phyloP scores from a whole-genome alignment of 2,329 filamentous ascomycete species.

The Penicillium sclerotiorum region DNA sequence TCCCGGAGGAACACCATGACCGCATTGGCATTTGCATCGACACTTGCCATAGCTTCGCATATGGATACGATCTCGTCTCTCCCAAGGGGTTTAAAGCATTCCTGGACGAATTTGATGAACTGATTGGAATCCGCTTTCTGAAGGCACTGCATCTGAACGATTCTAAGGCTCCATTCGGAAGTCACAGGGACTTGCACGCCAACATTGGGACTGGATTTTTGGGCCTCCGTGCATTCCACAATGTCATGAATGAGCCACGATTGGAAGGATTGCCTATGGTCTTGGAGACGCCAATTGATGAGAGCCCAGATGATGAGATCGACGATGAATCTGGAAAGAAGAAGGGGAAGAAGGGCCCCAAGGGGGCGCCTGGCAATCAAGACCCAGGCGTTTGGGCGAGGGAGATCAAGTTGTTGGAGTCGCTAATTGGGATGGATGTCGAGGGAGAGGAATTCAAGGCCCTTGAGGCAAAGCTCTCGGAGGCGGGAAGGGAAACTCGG shows the following conservation, averaged over 20 bases:
- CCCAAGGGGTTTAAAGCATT: constrained; percentile 73
- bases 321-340: constrained; percentile 8
- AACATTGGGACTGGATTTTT: constrained; percentile 97
- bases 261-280: constrained; percentile 86
- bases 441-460: constrained; percentile 71
- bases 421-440: constrained; percentile 79
- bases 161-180: constrained; percentile 83
- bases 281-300: constrained; percentile 91
- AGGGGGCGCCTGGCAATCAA: constrained; percentile 55
- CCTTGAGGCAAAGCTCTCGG: constrained; percentile 67
- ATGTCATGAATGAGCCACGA: constrained; percentile 77
- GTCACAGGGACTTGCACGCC: constrained; percentile 85
- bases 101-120: constrained; percentile 72
- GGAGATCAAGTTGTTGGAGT: constrained; percentile 93
- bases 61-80: constrained; percentile 84
- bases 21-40: constrained; percentile 94
- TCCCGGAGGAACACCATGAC: constrained; percentile 71
- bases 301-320: constrained; percentile 35
- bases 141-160: constrained; percentile 91
- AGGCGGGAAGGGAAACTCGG: constrained; percentile 70
- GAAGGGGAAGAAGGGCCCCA: constrained; percentile 23
- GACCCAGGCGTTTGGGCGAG: constrained; percentile 85
- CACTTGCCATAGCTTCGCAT: constrained; percentile 94
- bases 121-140: constrained; percentile 78
- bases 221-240: constrained; percentile 86